A percentile compares a stretch with the other conserved stretches of the same genome.
phyloP scores from a whole-genome alignment of 163 green algal species.

The Coccomyxa subellipsoidea region DNA sequence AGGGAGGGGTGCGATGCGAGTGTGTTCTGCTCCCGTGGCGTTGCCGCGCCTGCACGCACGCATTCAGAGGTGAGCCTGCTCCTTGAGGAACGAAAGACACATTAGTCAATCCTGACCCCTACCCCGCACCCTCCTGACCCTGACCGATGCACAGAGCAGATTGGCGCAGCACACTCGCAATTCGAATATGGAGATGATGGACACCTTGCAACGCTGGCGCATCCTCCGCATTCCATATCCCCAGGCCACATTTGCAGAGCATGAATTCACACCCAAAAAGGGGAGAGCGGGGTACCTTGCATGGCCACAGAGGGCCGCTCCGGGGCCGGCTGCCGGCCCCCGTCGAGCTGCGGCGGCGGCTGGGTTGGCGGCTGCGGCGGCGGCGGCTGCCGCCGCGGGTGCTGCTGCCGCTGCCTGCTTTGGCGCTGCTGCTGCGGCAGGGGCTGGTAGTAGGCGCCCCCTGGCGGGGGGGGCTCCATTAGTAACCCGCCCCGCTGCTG shows the following conservation, averaged over 20 bases:
- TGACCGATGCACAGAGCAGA: too few relatives aligned
- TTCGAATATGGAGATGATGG: too few relatives aligned
- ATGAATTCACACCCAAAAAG: too few relatives aligned
- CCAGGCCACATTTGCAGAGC: too few relatives aligned
- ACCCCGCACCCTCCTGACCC: neutral
- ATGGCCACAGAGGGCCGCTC: too few relatives aligned
- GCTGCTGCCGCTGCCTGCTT: neutral
- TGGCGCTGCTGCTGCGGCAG: neutral
- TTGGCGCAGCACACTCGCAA: too few relatives aligned
- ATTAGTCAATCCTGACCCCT: neutral
- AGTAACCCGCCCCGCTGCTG: neutral
- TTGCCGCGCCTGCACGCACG: neutral
- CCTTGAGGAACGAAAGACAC: too few relatives aligned
- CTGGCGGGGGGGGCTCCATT: too few relatives aligned
- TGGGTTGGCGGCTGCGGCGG: neutral
- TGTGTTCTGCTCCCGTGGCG: neutral
- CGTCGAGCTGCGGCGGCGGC: neutral
- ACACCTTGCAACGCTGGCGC: too few relatives aligned
- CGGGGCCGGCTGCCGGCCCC: too few relatives aligned
- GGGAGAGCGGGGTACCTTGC: neutral
- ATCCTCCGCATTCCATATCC: too few relatives aligned
- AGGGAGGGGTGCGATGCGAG: neutral
- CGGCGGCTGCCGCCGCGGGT: neutral
- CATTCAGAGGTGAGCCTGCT: too few relatives aligned
- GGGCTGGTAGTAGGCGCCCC: neutral